Base-by-base conservation (phyloP, 2,329 filamentous ascomycete species). In the Arthroderma sp. region DNA sequence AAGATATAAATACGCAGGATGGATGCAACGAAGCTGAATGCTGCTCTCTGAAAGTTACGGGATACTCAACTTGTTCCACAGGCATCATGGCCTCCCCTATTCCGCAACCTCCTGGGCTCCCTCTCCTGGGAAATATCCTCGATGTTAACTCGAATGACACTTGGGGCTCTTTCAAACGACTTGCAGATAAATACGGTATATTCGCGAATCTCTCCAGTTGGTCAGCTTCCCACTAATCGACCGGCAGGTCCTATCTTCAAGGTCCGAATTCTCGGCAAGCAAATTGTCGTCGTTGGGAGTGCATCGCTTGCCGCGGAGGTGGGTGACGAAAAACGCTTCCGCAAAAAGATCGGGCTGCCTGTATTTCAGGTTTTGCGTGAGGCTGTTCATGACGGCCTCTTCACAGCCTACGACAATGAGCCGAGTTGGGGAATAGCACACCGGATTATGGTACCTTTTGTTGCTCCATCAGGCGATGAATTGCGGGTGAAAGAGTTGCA, bases 281-380 rank as follows among this genome's bases (percentile, higher is more conserved):
- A 76, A 6, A 66, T 75, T 15, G 73, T 83, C 47, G 71, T 85
- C 57, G 71, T 80, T 47, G 76, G 74, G 44, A 80, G 72, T 33
- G 75, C 79, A 17, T 77, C 76, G 38, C 71, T 87, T 0, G 72
- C 86, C 33, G 77, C 85, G 57, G 84, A 88, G 64, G 67, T 81
- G 15, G 86, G 82, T 64, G 81, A 88, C 60, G 82, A 88, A 68
- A 81, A 75, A 58, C 76, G 83, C 17, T 87, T 88, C 66, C 70
- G 66, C 23, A 72, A 71, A 64, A 68, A 64, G 56, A 68, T 76
- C 23, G 87, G 86, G 63, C 68, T 67, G 6, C 73, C 76, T 0
- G 70, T 86, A 1, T 63, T 71, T 7, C 68, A 85, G 65, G 76
- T 88, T 51, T 19, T 41, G 39, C 74, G 85, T 62, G 76, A 81